Percentiles rank a stretch among this genome's conserved stretches.
Conservation (phyloP, 2,329 filamentous ascomycete genomes). For the Sclerotinia trifoliorum region DNA sequence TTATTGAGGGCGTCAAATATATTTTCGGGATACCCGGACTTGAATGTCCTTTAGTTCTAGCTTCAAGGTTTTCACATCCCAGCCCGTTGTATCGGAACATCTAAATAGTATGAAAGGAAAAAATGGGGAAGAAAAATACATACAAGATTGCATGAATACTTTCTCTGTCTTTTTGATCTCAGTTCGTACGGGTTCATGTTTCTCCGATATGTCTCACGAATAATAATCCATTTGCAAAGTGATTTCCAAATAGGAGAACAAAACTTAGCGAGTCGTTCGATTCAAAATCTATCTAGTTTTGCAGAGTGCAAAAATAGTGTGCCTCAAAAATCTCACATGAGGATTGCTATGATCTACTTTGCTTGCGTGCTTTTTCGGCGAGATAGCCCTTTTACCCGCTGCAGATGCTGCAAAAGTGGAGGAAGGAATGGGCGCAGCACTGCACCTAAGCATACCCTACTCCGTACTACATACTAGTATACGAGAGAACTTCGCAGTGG, state of each 20-base stretch:
- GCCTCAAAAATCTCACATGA: neutral
- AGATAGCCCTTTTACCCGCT: neutral
- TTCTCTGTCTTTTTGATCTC: neutral
- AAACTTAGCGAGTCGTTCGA: neutral
- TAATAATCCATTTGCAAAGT: neutral
- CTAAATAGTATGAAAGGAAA: constrained; percentile 9
- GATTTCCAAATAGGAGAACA: neutral
- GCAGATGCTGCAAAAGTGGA: constrained; percentile 3
- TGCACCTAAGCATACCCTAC: neutral
- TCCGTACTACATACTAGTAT: neutral
- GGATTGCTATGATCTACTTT: neutral
- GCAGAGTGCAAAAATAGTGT: constrained; percentile 1
- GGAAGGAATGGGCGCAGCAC: neutral
- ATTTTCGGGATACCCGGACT: constrained; percentile 20
- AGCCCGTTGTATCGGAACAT: neutral
- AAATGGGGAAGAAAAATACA: constrained; percentile 9
- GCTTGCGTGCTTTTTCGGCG: constrained; percentile 6
- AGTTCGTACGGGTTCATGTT: neutral
- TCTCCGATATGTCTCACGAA: neutral
- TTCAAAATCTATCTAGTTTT: neutral
- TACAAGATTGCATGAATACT: constrained; percentile 8
- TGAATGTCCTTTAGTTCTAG: constrained; percentile 12
- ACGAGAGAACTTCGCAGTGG: neutral
- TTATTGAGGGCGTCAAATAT: constrained; percentile 1
- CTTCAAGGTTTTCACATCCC: neutral